Conservation (phyloP, 352 stramenopile genomes). For the Phytopythium ostracodes region DNA sequence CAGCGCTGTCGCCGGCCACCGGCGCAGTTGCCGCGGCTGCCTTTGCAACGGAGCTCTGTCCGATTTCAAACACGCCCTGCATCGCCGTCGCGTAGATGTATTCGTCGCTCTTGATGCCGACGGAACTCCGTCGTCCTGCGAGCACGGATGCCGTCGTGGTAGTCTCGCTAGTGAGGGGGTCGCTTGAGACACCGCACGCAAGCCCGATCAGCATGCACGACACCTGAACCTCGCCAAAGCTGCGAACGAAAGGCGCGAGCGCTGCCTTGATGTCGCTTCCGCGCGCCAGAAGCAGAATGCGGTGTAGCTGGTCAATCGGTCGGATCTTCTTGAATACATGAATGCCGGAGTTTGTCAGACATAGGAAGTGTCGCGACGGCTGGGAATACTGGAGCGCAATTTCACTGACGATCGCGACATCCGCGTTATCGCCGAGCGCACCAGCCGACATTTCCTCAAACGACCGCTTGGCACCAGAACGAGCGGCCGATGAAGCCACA, state of each 20-base stretch:
- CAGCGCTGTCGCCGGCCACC: background rate
- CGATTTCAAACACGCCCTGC: conserved; percentile 83
- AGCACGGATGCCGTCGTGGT: conserved; percentile 37
- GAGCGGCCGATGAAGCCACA: conserved; percentile 10
- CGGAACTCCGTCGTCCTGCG: background rate
- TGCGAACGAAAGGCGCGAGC: conserved; percentile 72
- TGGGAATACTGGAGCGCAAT: conserved; percentile 85
- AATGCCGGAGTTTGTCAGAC: conserved; percentile 80
- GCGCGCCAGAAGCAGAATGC: conserved; percentile 60
- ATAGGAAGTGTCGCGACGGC: conserved; percentile 80
- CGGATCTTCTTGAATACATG: conserved; percentile 90
- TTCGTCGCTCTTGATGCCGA: conserved; percentile 64
- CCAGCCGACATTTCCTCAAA: conserved; percentile 75
- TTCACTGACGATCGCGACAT: conserved; percentile 54
- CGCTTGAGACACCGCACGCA: conserved; percentile 78
- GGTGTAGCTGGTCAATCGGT: conserved; percentile 84
- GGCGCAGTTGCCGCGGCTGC: background rate
- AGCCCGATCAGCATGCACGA: conserved; percentile 88
- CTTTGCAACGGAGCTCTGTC: conserved; percentile 38
- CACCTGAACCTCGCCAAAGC: conserved; percentile 81
- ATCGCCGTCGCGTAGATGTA: conserved; percentile 77
- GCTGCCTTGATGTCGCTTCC: conserved; percentile 62
- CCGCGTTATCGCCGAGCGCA: conserved; percentile 21
- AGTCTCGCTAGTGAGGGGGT: conserved; percentile 60
- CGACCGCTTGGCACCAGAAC: conserved; percentile 47